Conservation (phyloP, 257 asterid genomes). For the Solanum paucissectum region DNA sequence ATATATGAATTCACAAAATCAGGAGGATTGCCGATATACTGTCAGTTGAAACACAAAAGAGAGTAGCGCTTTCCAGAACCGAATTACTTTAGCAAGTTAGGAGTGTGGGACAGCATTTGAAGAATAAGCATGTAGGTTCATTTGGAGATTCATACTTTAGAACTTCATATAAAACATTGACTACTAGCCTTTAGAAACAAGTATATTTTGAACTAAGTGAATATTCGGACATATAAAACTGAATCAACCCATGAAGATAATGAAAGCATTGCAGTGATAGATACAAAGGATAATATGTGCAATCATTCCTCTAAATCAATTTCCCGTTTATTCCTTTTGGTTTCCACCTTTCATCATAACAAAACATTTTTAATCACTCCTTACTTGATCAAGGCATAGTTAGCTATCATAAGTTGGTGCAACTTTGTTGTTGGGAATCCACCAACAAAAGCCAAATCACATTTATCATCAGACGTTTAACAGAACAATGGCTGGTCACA, state of each 20-base stretch:
- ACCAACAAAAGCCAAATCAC: background rate
- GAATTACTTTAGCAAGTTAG: background rate
- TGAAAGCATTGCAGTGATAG: background rate
- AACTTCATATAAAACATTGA: background rate
- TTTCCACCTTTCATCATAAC: background rate
- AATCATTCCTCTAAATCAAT: background rate
- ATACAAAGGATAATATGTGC: background rate
- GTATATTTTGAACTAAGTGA: background rate
- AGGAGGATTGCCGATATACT: background rate
- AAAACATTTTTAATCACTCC: background rate
- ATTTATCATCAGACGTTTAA: background rate
- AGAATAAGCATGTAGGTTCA: background rate
- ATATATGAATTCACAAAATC: background rate
- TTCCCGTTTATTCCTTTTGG: background rate
- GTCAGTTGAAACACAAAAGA: background rate
- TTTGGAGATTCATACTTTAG: background rate
- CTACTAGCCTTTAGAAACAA: background rate
- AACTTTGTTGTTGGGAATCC: background rate
- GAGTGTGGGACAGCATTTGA: background rate
- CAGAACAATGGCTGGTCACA: background rate
- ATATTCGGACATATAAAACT: background rate
- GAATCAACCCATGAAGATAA: background rate
- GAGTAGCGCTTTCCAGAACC: background rate
- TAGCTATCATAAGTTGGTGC: background rate
- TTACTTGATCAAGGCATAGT: background rate